Evolutionary conservation across 352 stramenopile species (phyloP), one percentile per base, ranked within the genome.

Genomic region (Albugo laibachii): DNA sequence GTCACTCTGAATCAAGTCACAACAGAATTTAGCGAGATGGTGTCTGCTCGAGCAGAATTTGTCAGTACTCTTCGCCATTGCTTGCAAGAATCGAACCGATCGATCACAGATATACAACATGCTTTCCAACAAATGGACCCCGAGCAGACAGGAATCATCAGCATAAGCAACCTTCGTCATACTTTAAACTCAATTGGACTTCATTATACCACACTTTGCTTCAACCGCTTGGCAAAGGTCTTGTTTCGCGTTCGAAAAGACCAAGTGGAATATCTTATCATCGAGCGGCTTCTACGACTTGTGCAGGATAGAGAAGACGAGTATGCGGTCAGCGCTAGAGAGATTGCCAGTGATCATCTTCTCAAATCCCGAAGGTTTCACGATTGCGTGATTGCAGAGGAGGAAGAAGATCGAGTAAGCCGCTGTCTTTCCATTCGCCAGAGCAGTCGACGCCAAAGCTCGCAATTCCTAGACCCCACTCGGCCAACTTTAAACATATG

Each of bases 221-320:
- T 82, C 39, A 78, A 82, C 51, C 72, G 54, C 36, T 65, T 82
- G 21, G 63, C 61, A 0, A 63, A 61, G 59, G 43, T 82, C 43
- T 48, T 82, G 1, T 80, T 82, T 24, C 36, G 58, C 11, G 36
- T 78, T 1, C 54, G 59, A 10, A 64, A 57, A 1, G 65, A 57
- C 1, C 61, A 47, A 19, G 52, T 80, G 19, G 59, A 69, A 56
- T 74, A 77, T 31, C 8, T 8, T 10, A 31, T 31, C 24, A 31
- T 31, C 24, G 24, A 31, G 24, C 24, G 24, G 8, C 24, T 31
- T 31, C 8, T 31, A 31, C 24, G 24, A 31, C 24, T 31, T 31
- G 24, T 31, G 24, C 3, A 31, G 24, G 24, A 31, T 10, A 31
- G 8, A 31, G 24, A 31, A 31, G 24, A 31, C 8, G 24, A 31